Conservation (phyloP, 352 stramenopile species). For the Pythium volutum region DNA sequence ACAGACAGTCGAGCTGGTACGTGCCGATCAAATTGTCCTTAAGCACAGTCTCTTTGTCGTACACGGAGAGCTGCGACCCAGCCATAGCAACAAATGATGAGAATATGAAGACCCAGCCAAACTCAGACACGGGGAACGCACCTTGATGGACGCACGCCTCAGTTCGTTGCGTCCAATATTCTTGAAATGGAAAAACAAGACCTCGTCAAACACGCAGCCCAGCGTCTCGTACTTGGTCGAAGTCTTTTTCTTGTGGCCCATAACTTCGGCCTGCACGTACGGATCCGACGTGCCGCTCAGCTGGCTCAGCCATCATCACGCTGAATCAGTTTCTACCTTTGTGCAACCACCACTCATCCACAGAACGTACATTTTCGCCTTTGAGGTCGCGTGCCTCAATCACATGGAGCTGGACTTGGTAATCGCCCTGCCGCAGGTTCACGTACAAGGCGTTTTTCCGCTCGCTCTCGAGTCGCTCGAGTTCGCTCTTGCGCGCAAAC, state of each 20-base stretch:
- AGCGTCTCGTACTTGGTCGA: slow-evolving; percentile 80
- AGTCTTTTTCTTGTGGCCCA: slow-evolving; percentile 69
- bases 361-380: slow-evolving; percentile 74
- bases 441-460: slow-evolving; percentile 43
- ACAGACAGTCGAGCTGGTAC: slow-evolving; percentile 82
- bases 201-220: slow-evolving; percentile 89
- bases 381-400: slow-evolving; percentile 70
- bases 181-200: slow-evolving; percentile 87
- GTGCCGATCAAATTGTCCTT: slow-evolving; percentile 83
- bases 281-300: slow-evolving; percentile 87
- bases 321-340: too few species aligned
- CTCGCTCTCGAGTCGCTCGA: slow-evolving; percentile 55
- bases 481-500: slow-evolving; percentile 29
- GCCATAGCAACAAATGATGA: not conserved
- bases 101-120: too few species aligned
- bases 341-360: too few species aligned
- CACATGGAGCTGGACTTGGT: slow-evolving; percentile 11
- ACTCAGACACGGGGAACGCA: slow-evolving; percentile 7
- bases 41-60: slow-evolving; percentile 64
- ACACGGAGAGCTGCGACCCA: slow-evolving; percentile 53
- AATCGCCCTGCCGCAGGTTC: slow-evolving; percentile 70
- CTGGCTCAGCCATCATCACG: too few species aligned
- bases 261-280: slow-evolving; percentile 79
- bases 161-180: slow-evolving; percentile 78
- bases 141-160: slow-evolving; percentile 64